Evolutionary conservation across 1,284 basidiomycete species (phyloP).

Genomic region (Pyrrhoderma noxium): DNA sequence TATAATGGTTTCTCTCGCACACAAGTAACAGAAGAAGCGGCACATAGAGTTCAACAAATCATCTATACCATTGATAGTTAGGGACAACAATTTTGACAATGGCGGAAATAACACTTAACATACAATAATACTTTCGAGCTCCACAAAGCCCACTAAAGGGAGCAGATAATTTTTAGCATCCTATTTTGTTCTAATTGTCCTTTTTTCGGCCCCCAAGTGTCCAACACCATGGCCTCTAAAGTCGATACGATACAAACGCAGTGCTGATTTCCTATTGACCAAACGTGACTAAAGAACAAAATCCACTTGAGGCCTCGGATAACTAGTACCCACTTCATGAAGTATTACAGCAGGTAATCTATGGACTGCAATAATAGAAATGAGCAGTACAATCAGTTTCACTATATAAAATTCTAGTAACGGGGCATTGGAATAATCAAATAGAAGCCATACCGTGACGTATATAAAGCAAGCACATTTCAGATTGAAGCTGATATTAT

Average conservation of each 20-base stretch:
- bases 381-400: slow-evolving; percentile 62
- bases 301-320: slow-evolving; percentile 75
- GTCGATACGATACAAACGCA: slow-evolving; percentile 78
- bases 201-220: slow-evolving; percentile 42
- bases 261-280: slow-evolving; percentile 69
- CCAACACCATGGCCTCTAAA: slow-evolving; percentile 59
- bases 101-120: no score
- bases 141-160: slow-evolving; percentile 79
- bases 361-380: slow-evolving; percentile 63
- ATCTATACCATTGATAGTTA: no score
- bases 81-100: no score
- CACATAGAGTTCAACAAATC: no score
- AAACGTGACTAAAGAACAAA: slow-evolving; percentile 83
- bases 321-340: slow-evolving; percentile 80
- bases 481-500: slow-evolving; percentile 80
- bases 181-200: slow-evolving; percentile 63
- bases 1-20: no score
- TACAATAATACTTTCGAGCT: slow-evolving; percentile 66
- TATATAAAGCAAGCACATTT: slow-evolving; percentile 88
- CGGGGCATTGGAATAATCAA: slow-evolving; percentile 55
- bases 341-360: slow-evolving; percentile 70
- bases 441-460: slow-evolving; percentile 86
- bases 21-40: no score
- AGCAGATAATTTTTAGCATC: slow-evolving; percentile 62
- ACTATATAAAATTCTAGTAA: slow-evolving; percentile 64